phyloP scores from a whole-genome alignment of 306 rosid species.

The Astragalus glycyphyllos region DNA sequence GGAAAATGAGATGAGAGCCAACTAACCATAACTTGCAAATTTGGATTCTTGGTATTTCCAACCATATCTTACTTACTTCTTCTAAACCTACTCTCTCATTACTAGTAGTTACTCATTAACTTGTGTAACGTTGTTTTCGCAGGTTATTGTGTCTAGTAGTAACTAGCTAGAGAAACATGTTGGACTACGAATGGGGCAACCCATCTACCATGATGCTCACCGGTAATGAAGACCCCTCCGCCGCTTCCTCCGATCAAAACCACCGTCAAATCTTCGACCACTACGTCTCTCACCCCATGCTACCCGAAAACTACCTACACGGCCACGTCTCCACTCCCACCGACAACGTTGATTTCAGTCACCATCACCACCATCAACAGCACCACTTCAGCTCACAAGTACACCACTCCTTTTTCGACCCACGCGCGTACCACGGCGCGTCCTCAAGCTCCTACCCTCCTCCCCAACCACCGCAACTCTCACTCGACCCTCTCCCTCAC shows the following conservation, averaged over 20 bases:
- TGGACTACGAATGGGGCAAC: slow-evolving; percentile 95
- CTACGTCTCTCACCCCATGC: slow-evolving; percentile 55
- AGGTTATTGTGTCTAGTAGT: neutral
- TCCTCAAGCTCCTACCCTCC: slow-evolving; percentile 52
- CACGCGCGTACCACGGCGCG: slow-evolving; percentile 62
- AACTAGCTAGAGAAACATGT: slow-evolving; percentile 45
- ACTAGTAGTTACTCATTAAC: neutral
- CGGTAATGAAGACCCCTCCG: slow-evolving; percentile 52
- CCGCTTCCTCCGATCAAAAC: slow-evolving; percentile 57
- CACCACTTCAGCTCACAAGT: slow-evolving; percentile 48
- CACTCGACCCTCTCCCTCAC: slow-evolving; percentile 57
- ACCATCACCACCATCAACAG: neutral
- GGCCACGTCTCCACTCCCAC: slow-evolving; percentile 9
- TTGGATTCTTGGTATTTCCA: slow-evolving; percentile 44
- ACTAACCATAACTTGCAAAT: slow-evolving; percentile 30
- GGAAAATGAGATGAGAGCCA: neutral
- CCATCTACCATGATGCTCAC: slow-evolving; percentile 72
- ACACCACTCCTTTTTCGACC: slow-evolving; percentile 63
- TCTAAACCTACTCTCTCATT: too few species aligned
- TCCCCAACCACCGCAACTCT: slow-evolving; percentile 46
- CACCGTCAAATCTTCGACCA: slow-evolving; percentile 67
- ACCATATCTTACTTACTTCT: slow-evolving; percentile 35
- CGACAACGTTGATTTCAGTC: slow-evolving; percentile 37
- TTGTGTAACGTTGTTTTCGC: neutral
- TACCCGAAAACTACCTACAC: slow-evolving; percentile 49